Evolutionary conservation across 2,329 filamentous ascomycete species (phyloP), one percentile per base, ranked within the genome.

Genomic region (Neofusicoccum laricinum): DNA sequence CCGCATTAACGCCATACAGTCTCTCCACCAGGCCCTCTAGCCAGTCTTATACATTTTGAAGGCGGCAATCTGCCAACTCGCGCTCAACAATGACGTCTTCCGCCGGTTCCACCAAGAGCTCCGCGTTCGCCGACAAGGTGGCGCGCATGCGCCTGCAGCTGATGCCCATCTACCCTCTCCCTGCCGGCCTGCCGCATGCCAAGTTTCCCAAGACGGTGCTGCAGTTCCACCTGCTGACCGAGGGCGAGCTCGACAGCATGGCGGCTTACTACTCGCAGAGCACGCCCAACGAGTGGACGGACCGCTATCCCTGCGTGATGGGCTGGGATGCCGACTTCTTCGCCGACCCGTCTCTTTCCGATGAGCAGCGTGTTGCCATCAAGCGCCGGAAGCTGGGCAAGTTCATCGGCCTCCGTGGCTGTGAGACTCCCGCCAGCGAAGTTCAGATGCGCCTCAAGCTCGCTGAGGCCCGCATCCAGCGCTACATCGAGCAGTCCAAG

Each of bases 211-310:
- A 72, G 19, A 90, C 86, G 3, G 81, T 92, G 63, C 85, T 93
- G 50, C 83, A 85, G 72, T 91, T 90, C 77, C 91, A 89, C 84
- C 86, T 92, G 36, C 83, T 93, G 41, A 92, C 88, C 15, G 88
- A 90, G 73, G 77, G 77, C 34, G 82, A 93, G 76, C 86, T 92
- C 63, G 90, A 93, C 77, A 79, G 80, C 62, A 82, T 93, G 45
- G 90, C 90, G 2, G 79, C 83, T 68, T 91, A 90, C 77, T 93
- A 92, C 79, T 88, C 90, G 78, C 90, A 93, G 78, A 82, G 82
- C 65, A 85, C 82, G 0, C 86, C 85, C 0, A 79, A 79, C 65
- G 72, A 74, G n/a, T 86, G 81, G 79, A 83, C 84, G 2, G 68
- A 74, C 57, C 80, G 84, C 66, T 93, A 93, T 73, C 90, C 90